Evolutionary conservation across 1,139 yeast genomes (phyloP).

Genomic region (Debaryomyces fabryi): DNA sequence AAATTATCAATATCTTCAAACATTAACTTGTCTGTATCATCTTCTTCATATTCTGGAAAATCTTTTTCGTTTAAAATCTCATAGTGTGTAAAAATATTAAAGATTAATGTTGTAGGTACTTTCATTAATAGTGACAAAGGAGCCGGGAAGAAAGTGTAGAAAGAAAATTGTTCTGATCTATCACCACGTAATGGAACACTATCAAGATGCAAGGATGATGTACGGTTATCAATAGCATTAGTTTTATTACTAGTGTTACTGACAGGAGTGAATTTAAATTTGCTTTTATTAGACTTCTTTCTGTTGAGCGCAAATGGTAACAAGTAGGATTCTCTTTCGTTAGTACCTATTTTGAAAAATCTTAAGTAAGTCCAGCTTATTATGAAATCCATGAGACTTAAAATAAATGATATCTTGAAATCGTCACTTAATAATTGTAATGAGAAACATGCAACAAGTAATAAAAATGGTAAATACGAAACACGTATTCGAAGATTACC

Average conservation of each 20-base stretch:
- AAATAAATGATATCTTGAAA: slow-evolving; percentile 28
- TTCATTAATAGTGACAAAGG: slow-evolving; percentile 39
- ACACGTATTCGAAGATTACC: slow-evolving; percentile 44
- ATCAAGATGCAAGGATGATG: slow-evolving; percentile 27
- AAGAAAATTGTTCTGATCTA: slow-evolving; percentile 44
- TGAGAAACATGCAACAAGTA: slow-evolving; percentile 21
- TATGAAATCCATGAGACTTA: slow-evolving; percentile 33
- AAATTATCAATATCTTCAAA: slow-evolving; percentile 33
- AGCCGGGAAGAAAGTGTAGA: slow-evolving; percentile 47
- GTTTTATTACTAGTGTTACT: slow-evolving; percentile 1
- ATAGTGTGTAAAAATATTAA: slow-evolving; percentile 23
- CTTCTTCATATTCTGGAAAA: slow-evolving; percentile 31
- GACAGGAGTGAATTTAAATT: slow-evolving; percentile 10
- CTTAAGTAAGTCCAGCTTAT: slow-evolving; percentile 47
- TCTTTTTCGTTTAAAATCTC: slow-evolving; percentile 31
- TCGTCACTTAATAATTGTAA: slow-evolving; percentile 32
- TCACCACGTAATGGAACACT: slow-evolving; percentile 35
- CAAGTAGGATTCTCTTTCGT: slow-evolving; percentile 46
- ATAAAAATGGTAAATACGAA: slow-evolving; percentile 39
- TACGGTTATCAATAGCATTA: neutral
- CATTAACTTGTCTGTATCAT: slow-evolving; percentile 22
- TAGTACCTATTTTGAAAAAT: slow-evolving; percentile 43
- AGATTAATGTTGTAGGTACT: slow-evolving; percentile 21
- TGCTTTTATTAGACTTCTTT: slow-evolving; percentile 23
- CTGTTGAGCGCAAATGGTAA: slow-evolving; percentile 37